phyloP scores from a whole-genome alignment of 345 rosid genomes.

The Aquilaria malaccensis region DNA sequence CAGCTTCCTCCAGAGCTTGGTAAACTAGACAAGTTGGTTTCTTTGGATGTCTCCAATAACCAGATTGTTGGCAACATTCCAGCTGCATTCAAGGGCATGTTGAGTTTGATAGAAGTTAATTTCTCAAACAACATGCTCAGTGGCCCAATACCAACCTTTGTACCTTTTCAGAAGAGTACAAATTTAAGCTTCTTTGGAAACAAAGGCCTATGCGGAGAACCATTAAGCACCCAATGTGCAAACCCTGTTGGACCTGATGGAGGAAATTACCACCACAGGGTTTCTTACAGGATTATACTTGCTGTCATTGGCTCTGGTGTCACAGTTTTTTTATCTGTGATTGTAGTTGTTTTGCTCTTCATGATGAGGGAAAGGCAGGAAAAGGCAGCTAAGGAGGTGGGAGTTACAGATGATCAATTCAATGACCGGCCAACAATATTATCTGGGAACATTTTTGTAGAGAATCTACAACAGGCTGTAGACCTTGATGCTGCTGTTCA shows the following conservation, averaged over 20 bases:
- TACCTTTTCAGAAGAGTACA: constrained; percentile 85
- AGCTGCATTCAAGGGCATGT: constrained; percentile 58
- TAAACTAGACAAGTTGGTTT: constrained; percentile 75
- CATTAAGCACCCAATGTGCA: constrained; percentile 55
- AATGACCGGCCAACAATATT: constrained; percentile 52
- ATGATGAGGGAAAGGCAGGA: constrained; percentile 98
- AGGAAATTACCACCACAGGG: constrained; percentile 59
- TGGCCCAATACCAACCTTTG: constrained; percentile 64
- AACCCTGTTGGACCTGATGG: constrained; percentile 28
- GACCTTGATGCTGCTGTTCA: constrained; percentile 84
- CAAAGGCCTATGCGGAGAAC: constrained; percentile 87
- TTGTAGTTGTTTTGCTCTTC: constrained; percentile 75
- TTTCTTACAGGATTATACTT: constrained; percentile 73
- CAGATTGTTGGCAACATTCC: constrained; percentile 78
- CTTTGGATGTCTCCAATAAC: constrained; percentile 81
- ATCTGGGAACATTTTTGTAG: constrained; percentile 75
- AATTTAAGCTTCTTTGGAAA: constrained; percentile 71
- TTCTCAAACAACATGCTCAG: constrained; percentile 75
- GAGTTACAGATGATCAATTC: constrained; percentile 32
- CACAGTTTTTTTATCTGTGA: constrained; percentile 79
- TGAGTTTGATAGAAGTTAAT: constrained; percentile 89
- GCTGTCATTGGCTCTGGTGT: constrained; percentile 90
- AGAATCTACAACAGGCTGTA: constrained; percentile 82
- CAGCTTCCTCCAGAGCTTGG: constrained; percentile 72
- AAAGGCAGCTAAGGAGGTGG: constrained; percentile 52